Base-by-base conservation (phyloP, 2,329 filamentous ascomycete genomes). In the Tolypocladium paradoxum region DNA sequence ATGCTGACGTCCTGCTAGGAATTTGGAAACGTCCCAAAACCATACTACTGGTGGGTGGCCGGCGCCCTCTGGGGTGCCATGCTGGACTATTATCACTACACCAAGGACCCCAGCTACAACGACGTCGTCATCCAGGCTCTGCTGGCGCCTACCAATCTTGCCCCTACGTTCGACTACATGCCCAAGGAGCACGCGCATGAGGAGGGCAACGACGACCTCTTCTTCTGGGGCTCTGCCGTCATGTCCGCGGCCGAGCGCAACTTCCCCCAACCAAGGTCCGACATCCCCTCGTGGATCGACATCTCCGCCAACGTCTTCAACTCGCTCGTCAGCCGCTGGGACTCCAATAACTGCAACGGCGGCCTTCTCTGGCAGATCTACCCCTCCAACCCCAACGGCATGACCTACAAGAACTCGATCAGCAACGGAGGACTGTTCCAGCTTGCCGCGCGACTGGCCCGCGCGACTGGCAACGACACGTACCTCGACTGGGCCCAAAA, bases 361-460 rank as follows among this genome's bases (percentile, higher is more conserved):
- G 90, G 89, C 5, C 71, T 93, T 48, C 76, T 82, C 53, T 92
- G 88, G 88, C 89, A 95, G 72, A 90, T 95, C 59, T 91, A 85
- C 66, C 71, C 78, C 1, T 81, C 79, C 61, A 92, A 95, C 65
- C 72, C 73, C 48, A 83, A 83, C 56, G 90, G 89, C 16, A 84
- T 90, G 65, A 77, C 82, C 62, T 93, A 95, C 78, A 93, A 91
- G 70, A 92, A 92, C 71, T 78, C 83, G 6, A 81, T 91, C 60
- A 84, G 84, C 56, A 93, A 93, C 66, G 88, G 87, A 43, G 84
- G 83, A n/a, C 82, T 93, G 65, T 91, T 95, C 68, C 85, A 91
- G 62, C 76, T 95, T 14, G 84, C 85, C 4, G 87, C 89, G 1
- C 84, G 88, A 20, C 76, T 92, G 16, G 86, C 84, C 29, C 80